Evolutionary conservation across 306 rosid species (phyloP), one percentile per base, ranked within the genome.

Genomic region (Acacia acuminata): DNA sequence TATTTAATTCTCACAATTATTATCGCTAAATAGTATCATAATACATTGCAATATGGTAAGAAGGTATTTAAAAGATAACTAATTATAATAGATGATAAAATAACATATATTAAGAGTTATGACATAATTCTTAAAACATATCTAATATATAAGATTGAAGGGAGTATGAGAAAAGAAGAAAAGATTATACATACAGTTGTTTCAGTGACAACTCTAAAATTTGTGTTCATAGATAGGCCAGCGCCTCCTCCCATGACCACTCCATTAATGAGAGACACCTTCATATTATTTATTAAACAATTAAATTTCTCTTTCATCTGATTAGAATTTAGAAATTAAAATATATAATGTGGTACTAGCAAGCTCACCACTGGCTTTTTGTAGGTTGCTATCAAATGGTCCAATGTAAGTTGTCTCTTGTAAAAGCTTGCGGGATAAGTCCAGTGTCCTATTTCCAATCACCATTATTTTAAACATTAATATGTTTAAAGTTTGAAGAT

Each of bases 171-270:
- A 22, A 14, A 48, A n/a, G 53, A 3, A 4, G 7, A 7, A 53
- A 48, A 78, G 40, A 48, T 45, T 20, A 61, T 45, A 0, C 79
- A 38, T 85, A 77, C 87, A 12, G 84, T 63, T 38, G 42, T 84
- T 51, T 84, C 84, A 1, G 87, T 80, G 8, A 80, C 87, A 80
- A 84, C 45, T 24, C 84, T 84, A 24, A 84, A 84, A 1, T 4
- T 67, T 32, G 81, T 44, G 48, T 17, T 40, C 75, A 84, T 84
- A 34, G 78, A 80, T 0, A 84, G 51, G 5, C 81, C 81, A 9
- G 84, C 84, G 9, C 84, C 87, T 25, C 32, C 87, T 79, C 87
- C 87, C 78, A 84, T 79, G 17, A 76, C 84, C 0, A 48, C 9
- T 69, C 84, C 84, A 75, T 84, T 75, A 3, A 80, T 76, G 4